These are phyloP conservation scores for Schizochytrium sp. DNA, from an alignment of 108 stramenopile species.

Conservation along the genomic window DNA sequence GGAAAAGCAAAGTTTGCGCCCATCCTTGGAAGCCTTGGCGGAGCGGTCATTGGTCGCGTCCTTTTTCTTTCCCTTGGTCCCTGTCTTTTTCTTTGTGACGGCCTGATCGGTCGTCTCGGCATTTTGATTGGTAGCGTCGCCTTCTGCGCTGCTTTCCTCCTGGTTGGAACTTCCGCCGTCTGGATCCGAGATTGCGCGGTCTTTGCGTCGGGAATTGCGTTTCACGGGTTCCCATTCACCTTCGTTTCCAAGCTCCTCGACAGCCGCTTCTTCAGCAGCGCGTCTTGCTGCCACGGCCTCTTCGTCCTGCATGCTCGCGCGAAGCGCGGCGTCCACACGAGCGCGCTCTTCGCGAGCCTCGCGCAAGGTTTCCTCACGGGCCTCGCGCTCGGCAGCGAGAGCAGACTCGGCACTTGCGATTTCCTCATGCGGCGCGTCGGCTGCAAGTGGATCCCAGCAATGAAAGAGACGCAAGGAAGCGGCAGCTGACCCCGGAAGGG, in stretches of 20 bases:
- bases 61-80: too few relatives aligned
- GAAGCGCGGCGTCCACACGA: background rate
- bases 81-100: too few relatives aligned
- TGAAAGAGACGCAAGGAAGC: background rate
- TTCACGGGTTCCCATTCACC: background rate
- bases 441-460: background rate
- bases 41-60: too few relatives aligned
- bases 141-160: background rate
- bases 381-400: background rate
- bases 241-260: background rate
- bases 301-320: background rate
- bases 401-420: background rate
- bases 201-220: background rate
- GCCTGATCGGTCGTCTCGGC: too few relatives aligned
- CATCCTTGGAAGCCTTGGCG: background rate
- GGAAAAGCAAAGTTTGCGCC: background rate
- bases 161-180: background rate
- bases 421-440: background rate
- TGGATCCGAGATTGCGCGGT: background rate
- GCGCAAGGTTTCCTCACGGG: background rate
- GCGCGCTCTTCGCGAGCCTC: background rate
- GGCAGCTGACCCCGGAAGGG: background rate
- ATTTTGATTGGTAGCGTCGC: background rate
- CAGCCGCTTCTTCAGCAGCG: background rate
- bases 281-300: background rate